Evolutionary conservation across 2,329 filamentous ascomycete species (phyloP), one percentile per base, ranked within the genome.

Genomic region (Pseudopyricularia cyperi): DNA sequence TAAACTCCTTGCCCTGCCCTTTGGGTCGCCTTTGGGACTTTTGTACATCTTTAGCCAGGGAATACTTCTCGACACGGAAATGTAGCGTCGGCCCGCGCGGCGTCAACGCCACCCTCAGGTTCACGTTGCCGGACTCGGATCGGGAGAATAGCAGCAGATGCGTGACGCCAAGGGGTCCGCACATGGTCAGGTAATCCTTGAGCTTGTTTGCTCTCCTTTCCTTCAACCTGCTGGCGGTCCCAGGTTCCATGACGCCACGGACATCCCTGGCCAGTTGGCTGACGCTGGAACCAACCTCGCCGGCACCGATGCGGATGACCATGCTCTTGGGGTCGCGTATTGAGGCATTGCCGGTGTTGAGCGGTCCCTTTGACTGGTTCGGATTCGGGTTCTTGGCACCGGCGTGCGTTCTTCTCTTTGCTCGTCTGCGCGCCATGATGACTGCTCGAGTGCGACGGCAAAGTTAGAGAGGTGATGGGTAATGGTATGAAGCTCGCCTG

Each of bases 271-370:
- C 90, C 60, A 98, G 74, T 70, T 97, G 90, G 65, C 85, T 91
- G 61, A 98, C 79, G 66, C 87, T 95, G 54, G 88, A 81, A 53
- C 93, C 93, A 51, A 98, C 89, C 65, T 96, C 88, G 61, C 89
- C 87, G 60, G 90, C 91, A 61, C 93, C 93, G 62, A 96, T 90
- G 59, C 93, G 87, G 68, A 98, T 95, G 54, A 98, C 91, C 91
- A 98, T 96, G 66, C 86, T 94, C 76, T 96, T 96, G 33, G 93
- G 93, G 50, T 82, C 77, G 57, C 82, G 80, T 51, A 77, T 75
- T 24, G 82, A 77, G 54, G 80, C 77, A 67, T 82, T 80, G 53
- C 79, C 76, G 44, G 75, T 71, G 57, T 77, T 76, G 61, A 73
- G 57, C 57, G 70, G 60, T 61, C 73, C 61, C 60, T 76, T 70